These are phyloP conservation scores for Pseudogymnoascus sp. DNA, from an alignment of 2,329 filamentous ascomycete species.

Conservation along the genomic window DNA sequence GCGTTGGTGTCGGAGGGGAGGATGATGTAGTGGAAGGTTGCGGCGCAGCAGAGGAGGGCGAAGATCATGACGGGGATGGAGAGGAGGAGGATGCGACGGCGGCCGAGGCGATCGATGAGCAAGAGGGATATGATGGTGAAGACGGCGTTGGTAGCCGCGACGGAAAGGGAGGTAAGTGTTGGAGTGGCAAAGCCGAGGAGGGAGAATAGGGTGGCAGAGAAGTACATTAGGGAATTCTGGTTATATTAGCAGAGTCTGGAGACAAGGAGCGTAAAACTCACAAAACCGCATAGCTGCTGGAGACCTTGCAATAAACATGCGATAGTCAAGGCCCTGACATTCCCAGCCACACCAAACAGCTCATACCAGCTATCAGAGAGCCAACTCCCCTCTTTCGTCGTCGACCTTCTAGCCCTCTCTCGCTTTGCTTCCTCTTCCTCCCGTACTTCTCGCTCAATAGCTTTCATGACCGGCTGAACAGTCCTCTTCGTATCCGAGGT, in stretches of 20 bases:
- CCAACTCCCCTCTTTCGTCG: slow-evolving; percentile 12
- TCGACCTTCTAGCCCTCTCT: slow-evolving; percentile 18
- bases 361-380: slow-evolving; percentile 41
- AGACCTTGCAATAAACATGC: slow-evolving; percentile 79
- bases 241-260: not conserved
- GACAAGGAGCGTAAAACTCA: slow-evolving; percentile 32
- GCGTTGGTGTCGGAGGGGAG: slow-evolving; percentile 20
- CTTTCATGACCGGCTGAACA: slow-evolving; percentile 53
- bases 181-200: slow-evolving; percentile 71
- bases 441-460: slow-evolving; percentile 67
- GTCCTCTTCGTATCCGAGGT: slow-evolving; percentile 35
- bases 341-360: slow-evolving; percentile 50
- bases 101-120: slow-evolving; percentile 71
- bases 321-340: slow-evolving; percentile 69
- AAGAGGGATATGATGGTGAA: slow-evolving; percentile 69
- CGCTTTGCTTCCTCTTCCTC: slow-evolving; percentile 51
- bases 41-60: slow-evolving; percentile 62
- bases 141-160: slow-evolving; percentile 75
- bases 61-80: slow-evolving; percentile 78
- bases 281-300: slow-evolving; percentile 82
- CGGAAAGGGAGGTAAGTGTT: slow-evolving; percentile 69
- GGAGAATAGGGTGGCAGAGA: slow-evolving; percentile 72
- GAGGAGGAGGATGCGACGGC: slow-evolving; percentile 69
- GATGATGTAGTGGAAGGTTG: slow-evolving; percentile 60
- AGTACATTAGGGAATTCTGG: slow-evolving; percentile 86